A percentile compares a stretch with the other conserved stretches of the same genome.
Conservation (phyloP, 306 rosid species). For the Arachis hypogaea region DNA sequence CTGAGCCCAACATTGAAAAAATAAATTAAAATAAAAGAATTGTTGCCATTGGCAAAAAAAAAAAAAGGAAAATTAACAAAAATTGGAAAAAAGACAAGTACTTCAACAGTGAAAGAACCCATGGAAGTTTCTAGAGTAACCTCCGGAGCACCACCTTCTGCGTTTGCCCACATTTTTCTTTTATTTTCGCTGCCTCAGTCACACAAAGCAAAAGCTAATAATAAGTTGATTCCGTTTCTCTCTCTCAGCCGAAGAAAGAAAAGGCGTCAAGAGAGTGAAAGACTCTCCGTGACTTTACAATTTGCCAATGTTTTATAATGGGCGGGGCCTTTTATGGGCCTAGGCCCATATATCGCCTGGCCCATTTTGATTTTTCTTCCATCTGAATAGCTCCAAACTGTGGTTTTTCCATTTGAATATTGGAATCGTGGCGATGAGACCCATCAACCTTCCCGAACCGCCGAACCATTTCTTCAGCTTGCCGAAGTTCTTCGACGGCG, state of each 20-base stretch:
- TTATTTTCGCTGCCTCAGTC: not conserved
- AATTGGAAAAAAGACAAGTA: slow-evolving; percentile 27
- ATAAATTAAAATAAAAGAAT: not conserved
- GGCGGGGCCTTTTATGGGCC: slow-evolving; percentile 14
- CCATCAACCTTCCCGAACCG: slow-evolving; percentile 50
- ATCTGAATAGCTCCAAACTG: not conserved
- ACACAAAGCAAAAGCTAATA: not conserved
- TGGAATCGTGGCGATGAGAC: slow-evolving; percentile 48
- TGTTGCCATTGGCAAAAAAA: not conserved
- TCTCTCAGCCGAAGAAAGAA: not conserved
- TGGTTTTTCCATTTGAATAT: slow-evolving; percentile 12
- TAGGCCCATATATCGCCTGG: not conserved
- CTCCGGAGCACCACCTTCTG: slow-evolving; percentile 94
- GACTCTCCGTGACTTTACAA: not conserved
- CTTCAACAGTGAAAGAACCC: slow-evolving; percentile 94
- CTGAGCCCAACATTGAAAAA: slow-evolving; percentile 40
- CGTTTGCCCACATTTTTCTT: slow-evolving; percentile 81
- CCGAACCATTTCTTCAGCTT: not conserved
- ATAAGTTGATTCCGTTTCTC: not conserved
- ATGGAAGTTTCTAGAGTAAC: slow-evolving; percentile 93
- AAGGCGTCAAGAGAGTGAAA: not conserved
- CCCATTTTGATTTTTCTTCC: not conserved
- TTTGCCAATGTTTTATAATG: not conserved
- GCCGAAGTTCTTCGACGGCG: slow-evolving; percentile 60
- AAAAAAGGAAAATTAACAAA: not conserved